Conservation (phyloP, 371 early-diverging fungal species). For the Mortierella sp. region DNA sequence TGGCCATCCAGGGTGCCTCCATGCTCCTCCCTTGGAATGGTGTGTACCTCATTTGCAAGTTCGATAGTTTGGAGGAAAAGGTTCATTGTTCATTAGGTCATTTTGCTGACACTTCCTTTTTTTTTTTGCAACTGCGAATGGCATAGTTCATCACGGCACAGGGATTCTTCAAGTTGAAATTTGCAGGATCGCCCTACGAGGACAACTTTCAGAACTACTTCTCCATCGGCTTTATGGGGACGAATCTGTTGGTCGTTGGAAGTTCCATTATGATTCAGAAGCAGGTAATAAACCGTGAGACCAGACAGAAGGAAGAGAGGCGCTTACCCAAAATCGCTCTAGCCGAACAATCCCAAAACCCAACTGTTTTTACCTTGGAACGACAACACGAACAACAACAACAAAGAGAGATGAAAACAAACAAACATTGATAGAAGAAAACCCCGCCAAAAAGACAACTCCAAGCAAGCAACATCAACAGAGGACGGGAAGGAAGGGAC, state of each 20-base stretch:
- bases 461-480: not conserved
- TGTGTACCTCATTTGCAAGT: constrained; percentile 61
- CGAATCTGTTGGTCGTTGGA: constrained; percentile 69
- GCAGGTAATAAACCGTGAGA: constrained; percentile 58
- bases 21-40: constrained; percentile 89
- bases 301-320: not conserved
- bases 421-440: not conserved
- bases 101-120: not conserved
- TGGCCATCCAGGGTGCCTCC: constrained; percentile 79
- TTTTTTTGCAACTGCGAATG: not conserved
- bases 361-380: not conserved
- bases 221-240: constrained; percentile 73
- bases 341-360: not conserved
- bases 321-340: constrained; percentile 2
- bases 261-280: constrained; percentile 74
- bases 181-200: constrained; percentile 70
- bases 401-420: not conserved
- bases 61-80: not conserved
- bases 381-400: not conserved
- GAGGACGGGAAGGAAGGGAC: not conserved
- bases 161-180: constrained; percentile 77
- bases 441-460: constrained; percentile 1
- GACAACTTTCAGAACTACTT: constrained; percentile 85
- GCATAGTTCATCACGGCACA: constrained; percentile 82
- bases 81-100: not conserved